These are phyloP conservation scores for Lolium perenne DNA, from an alignment of 176 grass and related monocot species.

Conservation along the genomic window DNA sequence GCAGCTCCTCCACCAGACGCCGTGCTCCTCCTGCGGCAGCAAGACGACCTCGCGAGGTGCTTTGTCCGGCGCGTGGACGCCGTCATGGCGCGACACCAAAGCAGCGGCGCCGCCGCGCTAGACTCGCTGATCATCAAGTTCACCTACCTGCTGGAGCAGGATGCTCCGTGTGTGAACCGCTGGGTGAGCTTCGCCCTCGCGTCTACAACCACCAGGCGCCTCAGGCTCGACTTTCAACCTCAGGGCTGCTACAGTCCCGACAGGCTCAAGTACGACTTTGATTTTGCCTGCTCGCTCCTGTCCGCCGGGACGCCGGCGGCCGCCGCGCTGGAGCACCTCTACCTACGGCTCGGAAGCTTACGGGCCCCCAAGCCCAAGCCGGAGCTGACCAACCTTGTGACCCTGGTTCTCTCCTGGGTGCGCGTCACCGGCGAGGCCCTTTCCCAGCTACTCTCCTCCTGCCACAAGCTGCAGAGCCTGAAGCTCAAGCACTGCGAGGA, in stretches of 20 bases:
- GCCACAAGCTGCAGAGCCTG: not conserved
- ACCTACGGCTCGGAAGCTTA: not conserved
- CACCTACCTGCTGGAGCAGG: not conserved
- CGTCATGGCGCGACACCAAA: not conserved
- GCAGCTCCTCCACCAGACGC: not conserved
- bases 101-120: not conserved
- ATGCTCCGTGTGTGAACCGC: not conserved
- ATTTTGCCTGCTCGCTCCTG: not conserved
- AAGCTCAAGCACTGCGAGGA: not conserved
- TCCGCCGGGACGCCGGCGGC: not conserved
- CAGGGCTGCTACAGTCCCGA: not conserved
- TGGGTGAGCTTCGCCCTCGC: not conserved
- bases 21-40: not conserved
- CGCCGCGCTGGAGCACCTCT: not conserved
- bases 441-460: not conserved
- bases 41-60: not conserved
- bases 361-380: not conserved
- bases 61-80: not conserved
- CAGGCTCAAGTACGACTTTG: not conserved
- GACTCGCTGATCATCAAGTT: conserved; percentile 7
- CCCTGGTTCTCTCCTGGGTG: not conserved
- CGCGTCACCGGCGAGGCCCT: conserved; percentile 9
- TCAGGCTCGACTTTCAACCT: not conserved
- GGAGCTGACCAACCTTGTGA: not conserved
- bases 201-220: not conserved